These are phyloP conservation scores for Kwoniella bestiolae DNA, from an alignment of 768 basidiomycete species.

Conservation along the genomic window DNA sequence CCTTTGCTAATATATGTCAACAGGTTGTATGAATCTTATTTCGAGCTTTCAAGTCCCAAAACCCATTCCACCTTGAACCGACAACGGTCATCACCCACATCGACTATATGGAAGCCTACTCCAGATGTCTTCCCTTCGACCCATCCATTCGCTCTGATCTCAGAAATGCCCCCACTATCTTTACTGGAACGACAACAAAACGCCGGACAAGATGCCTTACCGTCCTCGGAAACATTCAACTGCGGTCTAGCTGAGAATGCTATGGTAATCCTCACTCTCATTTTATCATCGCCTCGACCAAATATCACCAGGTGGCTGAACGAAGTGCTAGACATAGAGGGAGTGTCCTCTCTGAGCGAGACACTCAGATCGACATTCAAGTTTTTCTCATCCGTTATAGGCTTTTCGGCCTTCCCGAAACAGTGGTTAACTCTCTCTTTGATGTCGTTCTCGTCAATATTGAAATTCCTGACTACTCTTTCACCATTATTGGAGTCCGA, in stretches of 20 bases:
- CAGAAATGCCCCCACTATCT: conserved; percentile 63
- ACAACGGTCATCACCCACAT: conserved; percentile 61
- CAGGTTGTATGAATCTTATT: conserved; percentile 84
- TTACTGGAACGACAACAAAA: conserved; percentile 33
- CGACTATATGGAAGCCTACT: conserved; percentile 61
- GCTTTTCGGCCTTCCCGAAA: conserved; percentile 84
- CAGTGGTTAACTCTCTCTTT: conserved; percentile 92
- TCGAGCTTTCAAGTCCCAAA: conserved; percentile 73
- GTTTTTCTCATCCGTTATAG: conserved; percentile 76
- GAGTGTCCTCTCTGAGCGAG: conserved; percentile 72
- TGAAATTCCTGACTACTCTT: conserved; percentile 85
- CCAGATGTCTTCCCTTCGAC: conserved; percentile 92
- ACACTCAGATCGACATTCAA: conserved; percentile 79
- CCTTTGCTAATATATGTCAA: not conserved
- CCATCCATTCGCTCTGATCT: conserved; percentile 84
- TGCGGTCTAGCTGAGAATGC: conserved; percentile 83
- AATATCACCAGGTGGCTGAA: conserved; percentile 79
- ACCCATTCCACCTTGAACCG: conserved; percentile 74
- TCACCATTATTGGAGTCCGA: conserved; percentile 74
- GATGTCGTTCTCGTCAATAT: conserved; percentile 80
- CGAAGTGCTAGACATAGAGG: conserved; percentile 83
- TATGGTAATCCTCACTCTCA: conserved; percentile 77
- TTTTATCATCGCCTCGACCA: conserved; percentile 77
- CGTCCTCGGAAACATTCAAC: conserved; percentile 62
- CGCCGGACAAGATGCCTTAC: conserved; percentile 61